Base-by-base conservation (phyloP, 345 rosid genomes). In the Lumnitzera racemosa region DNA sequence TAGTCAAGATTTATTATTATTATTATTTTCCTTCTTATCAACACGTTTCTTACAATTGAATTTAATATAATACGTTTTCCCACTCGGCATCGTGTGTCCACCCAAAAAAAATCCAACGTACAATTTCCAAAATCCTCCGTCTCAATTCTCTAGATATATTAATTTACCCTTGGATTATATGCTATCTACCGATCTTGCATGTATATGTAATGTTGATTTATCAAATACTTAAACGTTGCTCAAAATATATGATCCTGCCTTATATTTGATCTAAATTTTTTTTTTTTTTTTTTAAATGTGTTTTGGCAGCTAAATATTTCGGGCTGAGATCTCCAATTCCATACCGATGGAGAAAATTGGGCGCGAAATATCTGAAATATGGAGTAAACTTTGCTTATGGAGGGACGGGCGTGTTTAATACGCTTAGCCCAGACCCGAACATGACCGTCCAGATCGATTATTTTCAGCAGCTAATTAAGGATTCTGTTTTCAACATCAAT, bases 321-420 rank as follows among this genome's bases (percentile, higher is more conserved):
- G 78, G 86, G 12, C 56, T 85, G 27, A 79, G 67, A 70, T 83
- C 96, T 62, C 98, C 96, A 2, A 63, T 86, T 0, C 79, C 92
- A 3, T 89, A 77, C 80, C 74, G 61, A 57, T 79, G 72, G 81
- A 72, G 73, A 70, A 70, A 66, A 25, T 17, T 60, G 11, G 80
- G 36, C 0, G 56, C 20, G 2, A 66, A 76, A 41, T 69, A 62
- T 14, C 27, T 80, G 56, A 59, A 58, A 47, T 63, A 61, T 24
- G 96, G 98, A 15, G 72, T 92, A 83, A 92, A 92, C 64, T 87
- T 83, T 49, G 98, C 98, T 0, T 80, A 70, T 48, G 98, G 98
- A 53, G 96, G 96, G n/a, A 85, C 91, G 1, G 94, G 98, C 9
- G 94, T 89, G 57, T 87, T 92, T 47, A 68, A 79, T 27, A 82